Conservation (phyloP, 2,329 filamentous ascomycete genomes). For the Stenocarpella maydis region DNA sequence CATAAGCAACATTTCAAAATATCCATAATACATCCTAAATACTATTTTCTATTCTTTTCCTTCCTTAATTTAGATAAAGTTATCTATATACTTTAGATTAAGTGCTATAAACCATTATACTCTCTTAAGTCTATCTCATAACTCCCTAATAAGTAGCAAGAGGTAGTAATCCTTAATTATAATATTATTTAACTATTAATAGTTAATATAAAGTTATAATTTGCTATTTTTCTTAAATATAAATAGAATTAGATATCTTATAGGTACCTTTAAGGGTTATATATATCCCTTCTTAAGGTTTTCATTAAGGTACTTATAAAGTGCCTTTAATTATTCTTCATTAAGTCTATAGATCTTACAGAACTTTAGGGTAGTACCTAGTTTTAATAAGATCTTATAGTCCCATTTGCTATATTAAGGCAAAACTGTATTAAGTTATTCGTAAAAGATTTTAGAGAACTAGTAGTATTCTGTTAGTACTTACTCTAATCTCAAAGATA, state of each 20-base stretch:
- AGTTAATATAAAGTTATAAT: slow-evolving; percentile 10
- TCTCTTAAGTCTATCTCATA: background rate
- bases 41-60: background rate
- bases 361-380: too few relatives aligned
- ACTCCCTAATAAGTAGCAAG: background rate
- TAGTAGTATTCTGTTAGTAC: too few relatives aligned
- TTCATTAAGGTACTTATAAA: background rate
- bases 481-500: too few relatives aligned
- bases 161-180: slow-evolving; percentile 9
- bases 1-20: background rate
- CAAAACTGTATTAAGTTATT: too few relatives aligned
- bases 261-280: too few relatives aligned
- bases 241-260: too few relatives aligned
- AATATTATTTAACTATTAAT: slow-evolving; percentile 8
- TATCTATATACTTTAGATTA: background rate
- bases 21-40: background rate
- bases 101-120: slow-evolving; percentile 1
- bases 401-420: too few relatives aligned
- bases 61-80: background rate
- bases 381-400: too few relatives aligned
- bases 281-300: background rate
- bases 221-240: too few relatives aligned
- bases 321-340: background rate
- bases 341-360: too few relatives aligned
- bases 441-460: too few relatives aligned